Conservation (phyloP, 192 early-diverging fungal genomes). For the Chytriomyces confervae region DNA sequence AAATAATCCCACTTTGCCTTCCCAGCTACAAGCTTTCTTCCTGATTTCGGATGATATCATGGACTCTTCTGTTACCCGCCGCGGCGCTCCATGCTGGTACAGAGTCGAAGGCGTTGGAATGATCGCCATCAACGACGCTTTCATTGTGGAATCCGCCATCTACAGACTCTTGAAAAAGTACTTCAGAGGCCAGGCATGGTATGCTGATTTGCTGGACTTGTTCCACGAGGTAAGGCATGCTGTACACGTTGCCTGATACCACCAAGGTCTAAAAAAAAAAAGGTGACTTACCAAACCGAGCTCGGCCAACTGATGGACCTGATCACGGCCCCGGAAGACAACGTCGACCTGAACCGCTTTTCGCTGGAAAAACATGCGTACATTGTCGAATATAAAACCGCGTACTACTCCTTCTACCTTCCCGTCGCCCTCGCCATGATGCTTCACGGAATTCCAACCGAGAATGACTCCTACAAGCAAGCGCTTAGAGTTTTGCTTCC, state of each 20-base stretch:
- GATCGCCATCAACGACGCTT: slow-evolving; percentile 95
- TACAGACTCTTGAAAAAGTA: slow-evolving; percentile 95
- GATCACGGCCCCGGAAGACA: slow-evolving; percentile 96
- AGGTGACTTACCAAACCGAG: slow-evolving; percentile 93
- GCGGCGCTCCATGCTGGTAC: slow-evolving; percentile 99
- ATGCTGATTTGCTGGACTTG: slow-evolving; percentile 90
- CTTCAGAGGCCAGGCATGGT: slow-evolving; percentile 84
- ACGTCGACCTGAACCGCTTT: slow-evolving; percentile 91
- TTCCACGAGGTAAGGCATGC: slow-evolving; percentile 76
- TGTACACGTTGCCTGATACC: neutral
- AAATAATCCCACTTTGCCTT: neutral
- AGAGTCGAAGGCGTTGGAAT: slow-evolving; percentile 78
- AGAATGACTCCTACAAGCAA: slow-evolving; percentile 73
- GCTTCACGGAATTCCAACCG: slow-evolving; percentile 85
- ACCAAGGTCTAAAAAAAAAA: neutral
- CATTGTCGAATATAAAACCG: slow-evolving; percentile 98
- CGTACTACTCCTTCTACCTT: slow-evolving; percentile 99
- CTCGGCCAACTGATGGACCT: slow-evolving; percentile 97
- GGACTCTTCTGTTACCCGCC: slow-evolving; percentile 93
- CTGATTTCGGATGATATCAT: slow-evolving; percentile 99
- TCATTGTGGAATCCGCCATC: slow-evolving; percentile 90
- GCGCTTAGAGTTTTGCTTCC: slow-evolving; percentile 89
- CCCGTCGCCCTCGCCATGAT: slow-evolving; percentile 94
- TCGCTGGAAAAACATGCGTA: slow-evolving; percentile 89
- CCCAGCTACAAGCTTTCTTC: slow-evolving; percentile 96